Conservation (phyloP, 1,139 yeast species). For the Kodamaea ohmeri region DNA sequence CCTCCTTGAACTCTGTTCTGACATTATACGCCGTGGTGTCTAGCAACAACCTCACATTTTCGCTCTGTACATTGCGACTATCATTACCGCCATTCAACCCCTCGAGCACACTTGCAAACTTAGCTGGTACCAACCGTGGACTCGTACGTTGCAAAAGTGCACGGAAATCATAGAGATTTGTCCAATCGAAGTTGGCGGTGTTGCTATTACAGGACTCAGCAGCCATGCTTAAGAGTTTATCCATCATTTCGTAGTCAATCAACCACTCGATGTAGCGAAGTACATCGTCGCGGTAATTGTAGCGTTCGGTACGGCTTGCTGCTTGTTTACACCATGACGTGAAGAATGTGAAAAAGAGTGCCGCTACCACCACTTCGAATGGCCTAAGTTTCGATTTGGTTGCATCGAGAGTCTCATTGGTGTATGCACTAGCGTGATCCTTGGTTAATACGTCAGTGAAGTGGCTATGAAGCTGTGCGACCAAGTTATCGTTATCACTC, state of each 20-base stretch:
- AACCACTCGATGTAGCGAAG: slow-evolving; percentile 38
- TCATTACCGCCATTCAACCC: no score
- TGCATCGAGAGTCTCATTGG: slow-evolving; percentile 32
- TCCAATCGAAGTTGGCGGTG: slow-evolving; percentile 36
- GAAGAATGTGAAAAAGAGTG: slow-evolving; percentile 62
- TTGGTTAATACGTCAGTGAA: slow-evolving; percentile 14
- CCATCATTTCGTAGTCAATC: slow-evolving; percentile 68
- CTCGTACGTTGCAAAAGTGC: slow-evolving; percentile 63
- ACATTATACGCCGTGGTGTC: slow-evolving; percentile 22
- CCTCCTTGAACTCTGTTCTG: slow-evolving; percentile 27
- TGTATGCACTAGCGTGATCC: slow-evolving; percentile 18
- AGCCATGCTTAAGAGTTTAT: slow-evolving; percentile 66
- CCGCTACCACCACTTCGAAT: slow-evolving; percentile 43
- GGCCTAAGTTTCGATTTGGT: slow-evolving; percentile 54
- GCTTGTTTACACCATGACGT: slow-evolving; percentile 67
- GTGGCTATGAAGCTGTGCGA: slow-evolving; percentile 29
- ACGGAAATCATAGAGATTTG: slow-evolving; percentile 61
- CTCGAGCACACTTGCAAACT: slow-evolving; percentile 33
- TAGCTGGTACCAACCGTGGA: slow-evolving; percentile 51
- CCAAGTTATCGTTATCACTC: slow-evolving; percentile 21
- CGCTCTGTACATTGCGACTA: slow-evolving; percentile 19
- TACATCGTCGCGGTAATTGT: slow-evolving; percentile 47
- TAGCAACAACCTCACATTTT: slow-evolving; percentile 24
- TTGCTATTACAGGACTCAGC: slow-evolving; percentile 56
- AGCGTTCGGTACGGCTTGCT: slow-evolving; percentile 47